These are phyloP conservation scores for Thalassiosira hispida DNA, from an alignment of 352 stramenopile genomes.

Conservation along the genomic window DNA sequence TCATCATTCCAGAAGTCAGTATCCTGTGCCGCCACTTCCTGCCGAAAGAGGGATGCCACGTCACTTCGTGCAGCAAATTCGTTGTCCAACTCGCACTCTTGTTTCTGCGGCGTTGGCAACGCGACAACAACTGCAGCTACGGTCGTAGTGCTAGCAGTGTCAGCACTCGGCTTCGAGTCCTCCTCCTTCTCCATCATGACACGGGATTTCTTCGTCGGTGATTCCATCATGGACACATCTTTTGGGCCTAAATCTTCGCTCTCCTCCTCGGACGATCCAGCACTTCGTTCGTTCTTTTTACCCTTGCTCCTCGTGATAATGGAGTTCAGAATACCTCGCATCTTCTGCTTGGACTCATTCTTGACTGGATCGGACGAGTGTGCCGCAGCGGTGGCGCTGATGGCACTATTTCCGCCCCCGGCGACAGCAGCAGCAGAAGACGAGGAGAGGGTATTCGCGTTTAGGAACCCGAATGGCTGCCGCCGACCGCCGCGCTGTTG, in stretches of 20 bases:
- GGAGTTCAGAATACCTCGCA: constrained; percentile 7
- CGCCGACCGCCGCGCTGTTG: constrained; percentile 16
- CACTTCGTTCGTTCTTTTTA: not conserved
- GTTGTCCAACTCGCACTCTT: not conserved
- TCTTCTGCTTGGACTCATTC: constrained; percentile 19
- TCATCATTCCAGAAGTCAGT: constrained; percentile 29
- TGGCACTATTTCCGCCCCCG: not conserved
- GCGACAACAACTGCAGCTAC: not conserved
- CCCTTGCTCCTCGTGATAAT: constrained; percentile 9
- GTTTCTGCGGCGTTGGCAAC: not conserved
- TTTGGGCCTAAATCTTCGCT: too few relatives aligned
- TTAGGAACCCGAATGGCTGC: constrained; percentile 32
- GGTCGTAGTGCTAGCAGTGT: not conserved
- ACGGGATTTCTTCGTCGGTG: constrained; percentile 6
- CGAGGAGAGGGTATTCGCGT: constrained; percentile 17
- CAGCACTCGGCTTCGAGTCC: constrained; percentile 11
- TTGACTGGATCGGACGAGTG: not conserved
- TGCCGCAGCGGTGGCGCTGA: not conserved
- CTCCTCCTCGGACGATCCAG: not conserved
- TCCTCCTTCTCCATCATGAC: constrained; percentile 12
- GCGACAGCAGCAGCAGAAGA: not conserved
- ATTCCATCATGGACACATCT: not conserved
- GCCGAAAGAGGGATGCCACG: constrained; percentile 16
- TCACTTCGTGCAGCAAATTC: not conserved
- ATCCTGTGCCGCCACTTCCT: not conserved